A percentile compares a stretch with the other conserved stretches of the same genome.
Conservation (phyloP, 306 rosid genomes). For the Prunus padus region DNA sequence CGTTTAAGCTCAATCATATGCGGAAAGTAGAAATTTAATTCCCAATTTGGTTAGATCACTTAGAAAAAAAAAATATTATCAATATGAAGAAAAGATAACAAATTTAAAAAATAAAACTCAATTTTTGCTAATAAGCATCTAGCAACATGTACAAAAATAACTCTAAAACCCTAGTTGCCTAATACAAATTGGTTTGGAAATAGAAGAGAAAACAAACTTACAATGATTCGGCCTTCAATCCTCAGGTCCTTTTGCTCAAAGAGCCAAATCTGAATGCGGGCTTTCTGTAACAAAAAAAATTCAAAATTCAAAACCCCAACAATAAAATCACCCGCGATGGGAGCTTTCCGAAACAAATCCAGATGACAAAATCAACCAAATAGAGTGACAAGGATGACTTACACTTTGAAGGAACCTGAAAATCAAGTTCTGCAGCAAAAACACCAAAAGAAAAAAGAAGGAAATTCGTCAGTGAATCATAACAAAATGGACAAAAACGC, state of each 20-base stretch:
- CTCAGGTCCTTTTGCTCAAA: conserved; percentile 81
- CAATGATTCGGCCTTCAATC: conserved; percentile 84
- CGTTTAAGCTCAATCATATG: not conserved
- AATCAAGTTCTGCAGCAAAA: conserved; percentile 63
- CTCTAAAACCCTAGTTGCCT: not conserved
- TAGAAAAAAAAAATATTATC: not conserved
- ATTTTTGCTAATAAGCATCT: not conserved
- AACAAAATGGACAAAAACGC: not conserved
- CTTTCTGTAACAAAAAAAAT: conserved; percentile 47
- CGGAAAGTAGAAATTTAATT: not conserved
- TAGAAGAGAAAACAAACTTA: conserved; percentile 28
- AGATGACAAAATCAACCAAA: not conserved
- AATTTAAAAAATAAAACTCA: not conserved
- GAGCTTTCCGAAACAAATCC: not conserved
- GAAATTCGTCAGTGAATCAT: conserved; percentile 21
- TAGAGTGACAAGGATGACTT: conserved; percentile 23
- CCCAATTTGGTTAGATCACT: not conserved
- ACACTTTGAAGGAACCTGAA: conserved; percentile 91
- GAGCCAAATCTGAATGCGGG: conserved; percentile 87
- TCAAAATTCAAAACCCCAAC: not conserved
- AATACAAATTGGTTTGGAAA: not conserved
- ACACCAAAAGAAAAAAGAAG: not conserved
- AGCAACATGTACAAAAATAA: not conserved
- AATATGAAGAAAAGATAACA: too few species aligned
- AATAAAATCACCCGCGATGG: not conserved